Percentiles rank a stretch among this genome's conserved stretches.
phyloP scores from a whole-genome alignment of 1,139 yeast species.

The Debaryomycetaceae sp. region DNA sequence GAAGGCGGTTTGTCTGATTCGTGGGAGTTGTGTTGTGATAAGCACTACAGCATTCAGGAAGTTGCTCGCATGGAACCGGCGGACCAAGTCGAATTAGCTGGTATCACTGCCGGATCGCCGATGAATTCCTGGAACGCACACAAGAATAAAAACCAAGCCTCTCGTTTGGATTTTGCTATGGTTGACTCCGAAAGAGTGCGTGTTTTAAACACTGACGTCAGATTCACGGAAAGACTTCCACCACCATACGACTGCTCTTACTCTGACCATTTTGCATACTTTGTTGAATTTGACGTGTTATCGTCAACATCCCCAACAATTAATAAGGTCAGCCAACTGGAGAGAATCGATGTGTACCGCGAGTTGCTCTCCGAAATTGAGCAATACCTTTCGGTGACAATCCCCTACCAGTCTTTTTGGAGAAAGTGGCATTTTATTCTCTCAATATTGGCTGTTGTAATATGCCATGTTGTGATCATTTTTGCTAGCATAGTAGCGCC shows the following conservation, averaged over 20 bases:
- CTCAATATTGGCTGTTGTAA: conserved; percentile 50
- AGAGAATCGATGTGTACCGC: conserved; percentile 41
- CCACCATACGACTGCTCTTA: conserved; percentile 58
- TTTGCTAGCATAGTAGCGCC: conserved; percentile 56
- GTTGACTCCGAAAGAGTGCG: conserved; percentile 54
- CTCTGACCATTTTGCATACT: conserved; percentile 92
- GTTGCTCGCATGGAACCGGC: conserved; percentile 54
- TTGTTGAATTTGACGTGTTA: conserved; percentile 43
- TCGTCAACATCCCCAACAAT: conserved; percentile 7
- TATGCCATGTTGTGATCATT: conserved; percentile 53
- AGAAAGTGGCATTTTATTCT: conserved; percentile 61
- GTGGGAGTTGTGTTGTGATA: conserved; percentile 70
- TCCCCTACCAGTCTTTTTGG: conserved; percentile 59
- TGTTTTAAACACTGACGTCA: conserved; percentile 61
- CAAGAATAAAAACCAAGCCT: conserved; percentile 68
- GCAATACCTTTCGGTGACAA: conserved; percentile 52
- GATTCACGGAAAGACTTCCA: conserved; percentile 67
- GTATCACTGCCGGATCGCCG: conserved; percentile 85
- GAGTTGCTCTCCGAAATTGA: conserved; percentile 57
- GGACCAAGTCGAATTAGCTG: conserved; percentile 70
- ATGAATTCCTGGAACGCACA: conserved; percentile 81
- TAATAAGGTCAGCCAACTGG: conserved; percentile 7
- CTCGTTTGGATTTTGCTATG: conserved; percentile 86
- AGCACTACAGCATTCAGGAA: conserved; percentile 23
- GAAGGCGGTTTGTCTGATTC: conserved; percentile 75